Base-by-base conservation (phyloP, 306 rosid species). In the Senna siamea region DNA sequence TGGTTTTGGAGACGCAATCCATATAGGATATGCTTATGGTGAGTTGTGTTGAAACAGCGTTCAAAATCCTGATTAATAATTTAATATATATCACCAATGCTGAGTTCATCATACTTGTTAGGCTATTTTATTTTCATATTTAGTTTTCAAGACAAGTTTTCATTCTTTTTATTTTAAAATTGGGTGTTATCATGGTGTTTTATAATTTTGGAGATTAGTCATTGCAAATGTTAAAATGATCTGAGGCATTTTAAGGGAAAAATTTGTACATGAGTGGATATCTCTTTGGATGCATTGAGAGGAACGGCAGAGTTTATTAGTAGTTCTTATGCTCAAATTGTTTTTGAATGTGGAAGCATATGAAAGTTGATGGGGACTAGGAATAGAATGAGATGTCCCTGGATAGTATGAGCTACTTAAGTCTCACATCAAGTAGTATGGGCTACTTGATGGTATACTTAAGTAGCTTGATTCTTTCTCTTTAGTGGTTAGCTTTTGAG, bases 21-120 rank as follows among this genome's bases (percentile, higher is more conserved):
- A 13, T 53, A 87, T 85, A 73, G 96, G 86, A 76, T 74, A 81
- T 79, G 91, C 92, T 69, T 90, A 87, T 76, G 96, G 98, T 92
- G 85, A 56, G 89, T 79, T 62, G 28, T 62, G 74, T 19, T 50
- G 59, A 69, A 53, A 32, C 64, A 51, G 20, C 59, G 28, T 50
- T 69, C 46, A 40, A 68, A 67, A 51, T 56, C 43, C 57, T 40
- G 56, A 66, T 70, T n/a, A n/a, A n/a, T n/a, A n/a, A n/a, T n/a
- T n/a, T n/a, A n/a, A n/a, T n/a, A n/a, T n/a, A n/a, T n/a, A n/a
- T n/a, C n/a, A n/a, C n/a, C n/a, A n/a, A n/a, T n/a, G n/a, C n/a
- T n/a, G n/a, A n/a, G n/a, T n/a, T n/a, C n/a, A n/a, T n/a, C n/a
- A n/a, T n/a, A n/a, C n/a, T n/a, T n/a, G n/a, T n/a, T n/a, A n/a